Conservation (phyloP, 2,329 filamentous ascomycete genomes). For the Botrytis hyacinthi region DNA sequence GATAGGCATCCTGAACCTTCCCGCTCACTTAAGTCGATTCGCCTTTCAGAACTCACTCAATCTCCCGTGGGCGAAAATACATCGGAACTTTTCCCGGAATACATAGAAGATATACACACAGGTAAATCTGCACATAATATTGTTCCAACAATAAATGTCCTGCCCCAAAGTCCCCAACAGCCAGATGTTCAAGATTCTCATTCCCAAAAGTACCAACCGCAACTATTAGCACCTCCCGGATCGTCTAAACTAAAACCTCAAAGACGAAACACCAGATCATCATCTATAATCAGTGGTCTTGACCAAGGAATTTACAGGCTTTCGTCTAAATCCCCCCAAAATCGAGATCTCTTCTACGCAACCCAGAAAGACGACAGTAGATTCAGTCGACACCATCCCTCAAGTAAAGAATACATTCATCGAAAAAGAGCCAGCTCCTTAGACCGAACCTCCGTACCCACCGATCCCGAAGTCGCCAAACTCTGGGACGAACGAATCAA, state of each 20-base stretch:
- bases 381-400: neutral
- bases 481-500: neutral
- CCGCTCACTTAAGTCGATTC: neutral
- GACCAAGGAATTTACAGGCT: neutral
- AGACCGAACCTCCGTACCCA: neutral
- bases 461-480: neutral
- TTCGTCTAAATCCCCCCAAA: neutral
- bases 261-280: neutral
- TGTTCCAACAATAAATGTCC: neutral
- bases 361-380: slow-evolving; percentile 2
- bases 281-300: neutral
- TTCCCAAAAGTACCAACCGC: neutral
- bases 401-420: neutral
- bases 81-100: neutral
- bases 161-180: neutral
- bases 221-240: neutral
- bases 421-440: neutral
- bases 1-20: neutral
- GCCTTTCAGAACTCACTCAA: neutral
- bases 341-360: neutral
- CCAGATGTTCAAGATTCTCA: neutral
- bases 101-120: neutral
- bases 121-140: neutral
- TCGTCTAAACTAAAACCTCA: neutral
- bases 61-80: neutral